Evolutionary conservation across 2,329 filamentous ascomycete species (phyloP).

Genomic region (Mycosphaerella arachidis): DNA sequence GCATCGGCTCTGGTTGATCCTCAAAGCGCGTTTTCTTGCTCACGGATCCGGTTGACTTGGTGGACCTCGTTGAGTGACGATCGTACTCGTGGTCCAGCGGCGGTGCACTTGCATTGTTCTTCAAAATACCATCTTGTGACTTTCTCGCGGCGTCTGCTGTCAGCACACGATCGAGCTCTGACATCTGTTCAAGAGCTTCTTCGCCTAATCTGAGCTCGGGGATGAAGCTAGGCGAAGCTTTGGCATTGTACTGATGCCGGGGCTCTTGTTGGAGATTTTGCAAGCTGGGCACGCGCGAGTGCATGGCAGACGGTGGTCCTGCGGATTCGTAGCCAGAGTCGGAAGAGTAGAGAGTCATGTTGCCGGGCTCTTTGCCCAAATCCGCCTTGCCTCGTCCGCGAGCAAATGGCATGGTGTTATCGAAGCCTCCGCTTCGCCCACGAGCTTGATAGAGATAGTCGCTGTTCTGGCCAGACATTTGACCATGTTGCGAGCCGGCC

Average conservation of each 20-base stretch:
- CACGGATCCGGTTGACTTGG: conserved; percentile 5
- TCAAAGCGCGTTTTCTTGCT: conserved; percentile 17
- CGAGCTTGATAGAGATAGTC: conserved; percentile 6
- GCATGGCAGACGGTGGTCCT: conserved; percentile 12
- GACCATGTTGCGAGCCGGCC: neutral
- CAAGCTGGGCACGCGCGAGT: conserved; percentile 25
- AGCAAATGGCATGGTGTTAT: neutral
- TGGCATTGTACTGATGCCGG: conserved; percentile 1
- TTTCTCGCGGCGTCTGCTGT: conserved; percentile 1
- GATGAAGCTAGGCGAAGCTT: conserved; percentile 7
- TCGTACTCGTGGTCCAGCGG: conserved; percentile 15
- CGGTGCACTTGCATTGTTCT: conserved; percentile 9
- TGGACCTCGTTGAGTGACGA: conserved; percentile 9
- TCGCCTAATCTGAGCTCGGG: conserved; percentile 22
- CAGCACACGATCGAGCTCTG: conserved; percentile 6
- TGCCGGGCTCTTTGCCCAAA: conserved; percentile 6
- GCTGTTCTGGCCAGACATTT: conserved; percentile 3
- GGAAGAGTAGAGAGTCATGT: conserved; percentile 15
- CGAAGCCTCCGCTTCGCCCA: neutral
- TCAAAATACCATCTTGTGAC: conserved; percentile 10
- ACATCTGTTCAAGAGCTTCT: conserved; percentile 12
- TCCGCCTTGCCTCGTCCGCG: conserved; percentile 1
- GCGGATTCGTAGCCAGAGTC: conserved; percentile 31
- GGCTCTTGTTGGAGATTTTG: conserved; percentile 14
- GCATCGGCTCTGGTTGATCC: conserved; percentile 15